Evolutionary conservation across 768 basidiomycete genomes (phyloP).

Genomic region (Neoboletus brunneissimus): DNA sequence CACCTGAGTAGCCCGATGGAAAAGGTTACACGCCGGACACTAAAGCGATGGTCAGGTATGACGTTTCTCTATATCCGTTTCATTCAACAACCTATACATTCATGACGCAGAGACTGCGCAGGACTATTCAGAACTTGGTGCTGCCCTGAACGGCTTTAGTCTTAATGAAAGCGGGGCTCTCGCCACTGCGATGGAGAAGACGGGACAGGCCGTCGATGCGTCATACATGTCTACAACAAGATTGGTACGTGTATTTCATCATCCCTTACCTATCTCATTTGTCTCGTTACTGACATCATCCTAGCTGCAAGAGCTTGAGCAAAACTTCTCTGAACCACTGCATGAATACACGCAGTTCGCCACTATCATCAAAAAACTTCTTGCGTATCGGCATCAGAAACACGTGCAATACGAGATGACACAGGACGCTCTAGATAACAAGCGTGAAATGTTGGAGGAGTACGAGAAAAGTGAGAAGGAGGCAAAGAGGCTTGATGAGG

Average conservation of each 20-base stretch:
- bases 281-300: constrained; percentile 7
- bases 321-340: constrained; percentile 92
- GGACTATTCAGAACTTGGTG: constrained; percentile 89
- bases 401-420: constrained; percentile 98
- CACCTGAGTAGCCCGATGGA: constrained; percentile 94
- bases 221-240: constrained; percentile 91
- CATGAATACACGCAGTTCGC: constrained; percentile 97
- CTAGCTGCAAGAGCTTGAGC: constrained; percentile 91
- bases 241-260: constrained; percentile 52
- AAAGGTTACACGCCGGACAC: constrained; percentile 86
- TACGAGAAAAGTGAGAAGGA: constrained; percentile 92
- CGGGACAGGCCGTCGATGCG: constrained; percentile 92
- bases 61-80: constrained; percentile 8
- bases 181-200: constrained; percentile 89
- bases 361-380: constrained; percentile 88
- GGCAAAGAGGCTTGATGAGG: constrained; percentile 84
- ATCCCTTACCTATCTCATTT: constrained; percentile 1
- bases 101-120: constrained; percentile 63
- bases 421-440: constrained; percentile 81
- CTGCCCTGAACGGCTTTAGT: constrained; percentile 89
- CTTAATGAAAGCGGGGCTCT: constrained; percentile 76
- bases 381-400: constrained; percentile 95
- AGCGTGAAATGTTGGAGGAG: constrained; percentile 81
- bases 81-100: constrained; percentile 1
- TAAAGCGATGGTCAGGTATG: constrained; percentile 94